These are phyloP conservation scores for Solioccasus polychromus DNA, from an alignment of 768 basidiomycete species.

Conservation along the genomic window DNA sequence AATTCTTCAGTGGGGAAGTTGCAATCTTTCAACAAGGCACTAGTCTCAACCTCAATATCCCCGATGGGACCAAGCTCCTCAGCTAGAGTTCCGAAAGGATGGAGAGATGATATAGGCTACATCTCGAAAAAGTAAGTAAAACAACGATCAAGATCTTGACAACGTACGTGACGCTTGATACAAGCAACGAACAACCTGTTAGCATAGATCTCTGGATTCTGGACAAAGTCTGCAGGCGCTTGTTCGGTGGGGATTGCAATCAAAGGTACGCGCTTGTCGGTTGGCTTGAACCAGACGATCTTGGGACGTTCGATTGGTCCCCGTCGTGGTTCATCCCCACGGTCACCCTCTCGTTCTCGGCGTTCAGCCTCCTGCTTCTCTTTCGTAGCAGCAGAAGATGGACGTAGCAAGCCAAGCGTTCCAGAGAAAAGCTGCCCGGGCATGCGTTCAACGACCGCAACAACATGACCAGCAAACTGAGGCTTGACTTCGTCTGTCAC, in stretches of 20 bases:
- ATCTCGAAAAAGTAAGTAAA: conserved; percentile 19
- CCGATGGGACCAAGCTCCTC: conserved; percentile 98
- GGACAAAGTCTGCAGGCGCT: conserved; percentile 93
- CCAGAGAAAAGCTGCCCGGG: conserved; percentile 98
- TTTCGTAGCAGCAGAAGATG: conserved; percentile 95
- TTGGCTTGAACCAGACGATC: conserved; percentile 99
- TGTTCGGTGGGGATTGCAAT: conserved; percentile 99
- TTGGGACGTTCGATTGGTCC: conserved; percentile 86
- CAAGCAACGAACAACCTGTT: conserved; percentile 95
- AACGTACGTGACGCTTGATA: conserved; percentile 92
- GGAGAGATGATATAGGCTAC: conserved; percentile 90
- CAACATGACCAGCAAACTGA: conserved; percentile 97
- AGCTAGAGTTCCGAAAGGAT: conserved; percentile 97
- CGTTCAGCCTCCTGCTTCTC: conserved; percentile 99
- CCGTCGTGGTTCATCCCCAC: conserved; percentile 78
- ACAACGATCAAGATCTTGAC: conserved; percentile 6
- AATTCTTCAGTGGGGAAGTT: conserved; percentile 99
- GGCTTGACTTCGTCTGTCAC: conserved; percentile 98
- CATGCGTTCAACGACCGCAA: conserved; percentile 99
- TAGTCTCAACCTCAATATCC: conserved; percentile 98
- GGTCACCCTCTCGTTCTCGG: conserved; percentile 93
- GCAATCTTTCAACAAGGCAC: conserved; percentile 95
- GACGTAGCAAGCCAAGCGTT: conserved; percentile 90
- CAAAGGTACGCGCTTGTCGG: conserved; percentile 96
- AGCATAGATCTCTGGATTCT: conserved; percentile 87